Conservation (phyloP, 2,329 filamentous ascomycete genomes). For the Epichloe sibirici region DNA sequence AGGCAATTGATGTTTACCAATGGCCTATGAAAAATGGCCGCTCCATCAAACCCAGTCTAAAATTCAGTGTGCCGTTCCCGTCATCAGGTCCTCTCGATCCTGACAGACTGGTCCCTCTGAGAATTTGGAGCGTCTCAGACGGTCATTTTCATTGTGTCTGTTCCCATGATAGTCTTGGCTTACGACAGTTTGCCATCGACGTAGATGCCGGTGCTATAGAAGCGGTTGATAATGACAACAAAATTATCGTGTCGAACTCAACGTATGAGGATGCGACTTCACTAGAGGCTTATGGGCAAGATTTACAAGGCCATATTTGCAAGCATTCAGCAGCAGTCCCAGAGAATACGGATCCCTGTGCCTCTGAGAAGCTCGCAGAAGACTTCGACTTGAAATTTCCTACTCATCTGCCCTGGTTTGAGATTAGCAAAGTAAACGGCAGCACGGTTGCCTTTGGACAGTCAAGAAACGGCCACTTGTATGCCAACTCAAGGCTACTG, state of each 20-base stretch:
- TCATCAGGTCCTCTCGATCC: slow-evolving; percentile 9
- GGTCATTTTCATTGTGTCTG: slow-evolving; percentile 20
- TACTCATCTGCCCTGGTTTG: slow-evolving; percentile 39
- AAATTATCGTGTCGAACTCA: slow-evolving; percentile 18
- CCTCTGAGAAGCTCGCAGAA: slow-evolving; percentile 12
- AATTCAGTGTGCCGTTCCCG: slow-evolving; percentile 27
- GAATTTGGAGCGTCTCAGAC: slow-evolving; percentile 19
- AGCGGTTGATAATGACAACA: slow-evolving; percentile 10
- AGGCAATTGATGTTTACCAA: slow-evolving; percentile 54
- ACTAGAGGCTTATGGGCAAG: slow-evolving; percentile 31
- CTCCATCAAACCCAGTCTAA: slow-evolving; percentile 30
- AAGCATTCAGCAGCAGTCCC: slow-evolving; percentile 19
- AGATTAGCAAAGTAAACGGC: slow-evolving; percentile 31
- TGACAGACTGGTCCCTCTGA: slow-evolving; percentile 17
- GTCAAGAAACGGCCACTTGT: slow-evolving; percentile 64
- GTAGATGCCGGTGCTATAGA: slow-evolving; percentile 7
- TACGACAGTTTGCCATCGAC: slow-evolving; percentile 13
- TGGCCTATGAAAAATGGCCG: slow-evolving; percentile 52
- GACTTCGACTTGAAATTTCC: slow-evolving; percentile 28
- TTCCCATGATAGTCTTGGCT: slow-evolving; percentile 16
- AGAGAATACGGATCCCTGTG: neutral
- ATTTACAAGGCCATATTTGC: slow-evolving; percentile 32
- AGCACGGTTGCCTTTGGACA: slow-evolving; percentile 46
- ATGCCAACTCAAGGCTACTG: slow-evolving; percentile 61
- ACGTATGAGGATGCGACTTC: slow-evolving; percentile 18